A percentile compares a stretch with the other conserved stretches of the same genome.
Evolutionary conservation across 2,329 filamentous ascomycete species (phyloP).

Genomic region (Metarhizium humberi): DNA sequence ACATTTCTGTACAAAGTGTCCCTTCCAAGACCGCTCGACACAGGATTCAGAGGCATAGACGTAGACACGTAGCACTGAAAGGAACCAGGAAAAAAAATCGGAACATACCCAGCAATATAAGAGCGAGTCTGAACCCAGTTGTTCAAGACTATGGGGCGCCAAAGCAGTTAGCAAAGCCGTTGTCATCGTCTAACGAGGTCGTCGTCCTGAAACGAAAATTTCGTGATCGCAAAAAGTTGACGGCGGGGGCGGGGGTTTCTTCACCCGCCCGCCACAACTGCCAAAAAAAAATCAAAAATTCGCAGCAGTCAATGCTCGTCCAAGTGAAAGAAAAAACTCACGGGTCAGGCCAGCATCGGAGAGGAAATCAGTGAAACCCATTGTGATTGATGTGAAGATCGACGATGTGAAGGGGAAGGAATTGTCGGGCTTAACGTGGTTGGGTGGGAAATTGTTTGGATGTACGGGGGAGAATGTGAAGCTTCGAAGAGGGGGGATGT

Average conservation of each 20-base stretch:
- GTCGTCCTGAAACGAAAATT: not conserved
- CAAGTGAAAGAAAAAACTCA: conserved; percentile 8
- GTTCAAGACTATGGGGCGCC: conserved; percentile 46
- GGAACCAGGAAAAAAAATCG: not conserved
- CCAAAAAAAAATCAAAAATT: not conserved
- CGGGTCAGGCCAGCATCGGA: conserved; percentile 47
- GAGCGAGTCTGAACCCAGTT: conserved; percentile 61
- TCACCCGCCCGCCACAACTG: not conserved
- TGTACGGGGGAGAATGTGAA: not conserved
- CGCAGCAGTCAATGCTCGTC: not conserved
- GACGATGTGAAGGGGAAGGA: not conserved
- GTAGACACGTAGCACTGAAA: not conserved
- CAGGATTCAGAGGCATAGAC: not conserved
- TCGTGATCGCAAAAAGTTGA: not conserved
- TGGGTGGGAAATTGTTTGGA: not conserved
- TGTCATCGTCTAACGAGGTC: not conserved
- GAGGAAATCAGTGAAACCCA: conserved; percentile 59
- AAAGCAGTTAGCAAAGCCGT: not conserved
- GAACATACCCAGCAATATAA: conserved; percentile 69
- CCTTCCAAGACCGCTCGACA: no score
- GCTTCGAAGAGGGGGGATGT: conserved; percentile 2
- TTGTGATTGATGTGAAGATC: conserved; percentile 24
- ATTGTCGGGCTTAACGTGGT: not conserved
- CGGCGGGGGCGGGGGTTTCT: conserved; percentile 1
- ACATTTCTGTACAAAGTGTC: no score